Evolutionary conservation across 768 basidiomycete genomes (phyloP).

Genomic region (Sarcodon sp.): DNA sequence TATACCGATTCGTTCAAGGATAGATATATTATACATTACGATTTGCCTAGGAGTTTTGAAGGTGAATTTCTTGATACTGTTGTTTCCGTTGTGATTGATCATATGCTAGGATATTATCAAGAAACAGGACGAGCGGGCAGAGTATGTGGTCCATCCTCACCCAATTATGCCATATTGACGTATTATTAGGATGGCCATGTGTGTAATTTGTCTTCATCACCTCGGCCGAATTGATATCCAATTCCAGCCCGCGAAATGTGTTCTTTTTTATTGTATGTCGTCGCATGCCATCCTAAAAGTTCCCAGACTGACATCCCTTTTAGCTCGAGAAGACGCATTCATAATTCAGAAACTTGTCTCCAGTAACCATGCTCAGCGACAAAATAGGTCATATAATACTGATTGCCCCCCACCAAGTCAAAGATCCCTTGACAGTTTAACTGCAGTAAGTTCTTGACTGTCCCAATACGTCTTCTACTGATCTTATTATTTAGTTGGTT

Average conservation of each 20-base stretch:
- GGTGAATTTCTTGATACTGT: conserved; percentile 23
- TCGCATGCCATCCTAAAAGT: neutral
- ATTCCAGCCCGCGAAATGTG: conserved; percentile 60
- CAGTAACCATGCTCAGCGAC: conserved; percentile 30
- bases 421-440: conserved; percentile 50
- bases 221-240: no score
- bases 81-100: conserved; percentile 1
- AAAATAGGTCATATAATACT: conserved; percentile 23
- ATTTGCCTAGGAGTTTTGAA: conserved; percentile 76
- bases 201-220: no score
- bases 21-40: conserved; percentile 72
- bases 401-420: conserved; percentile 54
- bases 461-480: conserved; percentile 15
- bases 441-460: conserved; percentile 28
- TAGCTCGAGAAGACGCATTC: conserved; percentile 67
- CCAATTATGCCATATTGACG: neutral
- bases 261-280: conserved; percentile 77
- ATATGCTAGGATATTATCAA: conserved; percentile 61
- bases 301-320: neutral
- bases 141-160: conserved; percentile 24
- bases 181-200: neutral
- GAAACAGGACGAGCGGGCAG: conserved; percentile 75
- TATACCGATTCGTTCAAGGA: neutral
- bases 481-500: conserved; percentile 21
- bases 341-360: conserved; percentile 41